phyloP scores from a whole-genome alignment of 352 stramenopile species.

The Globisporangium cylindrosporum region DNA sequence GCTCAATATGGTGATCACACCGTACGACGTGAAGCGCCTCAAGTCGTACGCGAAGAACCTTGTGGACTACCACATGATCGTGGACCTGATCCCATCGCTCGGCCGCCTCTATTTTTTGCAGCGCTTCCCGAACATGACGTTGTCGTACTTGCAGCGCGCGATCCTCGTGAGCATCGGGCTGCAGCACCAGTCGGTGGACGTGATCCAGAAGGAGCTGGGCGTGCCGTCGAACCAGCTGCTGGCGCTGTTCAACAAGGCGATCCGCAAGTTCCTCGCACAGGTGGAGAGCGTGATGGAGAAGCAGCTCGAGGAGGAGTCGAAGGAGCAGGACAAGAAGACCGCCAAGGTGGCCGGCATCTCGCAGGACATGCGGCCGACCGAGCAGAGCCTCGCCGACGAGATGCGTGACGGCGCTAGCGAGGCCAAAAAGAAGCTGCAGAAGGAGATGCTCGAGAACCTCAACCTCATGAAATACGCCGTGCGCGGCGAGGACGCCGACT shows the following conservation, averaged over 20 bases:
- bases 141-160: constrained; percentile 95
- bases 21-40: constrained; percentile 97
- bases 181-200: constrained; percentile 92
- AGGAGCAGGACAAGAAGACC: constrained; percentile 72
- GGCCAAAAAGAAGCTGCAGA: constrained; percentile 78
- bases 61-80: constrained; percentile 99
- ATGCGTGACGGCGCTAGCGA: constrained; percentile 70
- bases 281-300: constrained; percentile 80
- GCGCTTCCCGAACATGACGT: constrained; percentile 88
- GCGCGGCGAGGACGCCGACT: constrained; percentile 92
- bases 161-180: constrained; percentile 96
- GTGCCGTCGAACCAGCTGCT: constrained; percentile 95
- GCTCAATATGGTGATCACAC: constrained; percentile 92
- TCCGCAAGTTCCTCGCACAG: constrained; percentile 87
- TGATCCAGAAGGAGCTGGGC: constrained; percentile 91
- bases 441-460: constrained; percentile 82
- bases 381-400: constrained; percentile 81
- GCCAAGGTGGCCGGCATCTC: constrained; percentile 42
- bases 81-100: constrained; percentile 95
- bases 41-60: constrained; percentile 98
- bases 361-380: constrained; percentile 80
- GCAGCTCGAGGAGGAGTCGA: constrained; percentile 81
- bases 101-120: constrained; percentile 96
- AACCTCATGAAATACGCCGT: constrained; percentile 96
- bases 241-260: constrained; percentile 98